These are phyloP conservation scores for Blastobotrys apis DNA, from an alignment of 1,139 yeast genomes.

Conservation along the genomic window DNA sequence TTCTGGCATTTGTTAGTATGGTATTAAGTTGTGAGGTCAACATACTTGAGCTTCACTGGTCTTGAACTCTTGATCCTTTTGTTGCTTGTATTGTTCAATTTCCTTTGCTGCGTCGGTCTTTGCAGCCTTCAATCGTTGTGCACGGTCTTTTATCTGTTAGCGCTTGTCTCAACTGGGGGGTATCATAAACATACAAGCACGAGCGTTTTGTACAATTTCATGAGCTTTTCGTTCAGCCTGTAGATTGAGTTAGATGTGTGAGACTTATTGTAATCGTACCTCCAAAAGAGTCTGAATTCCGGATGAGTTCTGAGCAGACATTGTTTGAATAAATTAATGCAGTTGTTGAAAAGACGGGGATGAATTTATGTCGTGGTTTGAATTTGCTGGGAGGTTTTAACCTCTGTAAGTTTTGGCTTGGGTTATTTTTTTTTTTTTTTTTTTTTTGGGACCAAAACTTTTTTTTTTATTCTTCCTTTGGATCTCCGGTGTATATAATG, in stretches of 20 bases:
- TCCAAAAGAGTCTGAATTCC: slow-evolving; percentile 44
- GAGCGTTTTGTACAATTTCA: slow-evolving; percentile 86
- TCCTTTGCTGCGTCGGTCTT: slow-evolving; percentile 89
- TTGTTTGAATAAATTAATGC: background rate
- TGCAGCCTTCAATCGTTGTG: slow-evolving; percentile 87
- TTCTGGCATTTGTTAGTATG: slow-evolving; percentile 36
- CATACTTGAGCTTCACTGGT: slow-evolving; percentile 48
- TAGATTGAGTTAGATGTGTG: slow-evolving; percentile 1
- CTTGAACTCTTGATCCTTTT: slow-evolving; percentile 79
- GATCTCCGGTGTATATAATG: too few relatives aligned
- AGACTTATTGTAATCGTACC: slow-evolving; percentile 19
- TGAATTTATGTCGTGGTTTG: background rate
- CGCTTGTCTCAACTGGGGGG: background rate
- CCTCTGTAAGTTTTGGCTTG: background rate
- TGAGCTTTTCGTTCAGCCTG: slow-evolving; percentile 96
- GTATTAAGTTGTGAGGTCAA: background rate
- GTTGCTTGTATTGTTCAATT: slow-evolving; percentile 77
- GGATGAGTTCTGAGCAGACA: slow-evolving; percentile 41
- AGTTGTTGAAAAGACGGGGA: slow-evolving; percentile 4
- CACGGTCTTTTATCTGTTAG: slow-evolving; percentile 47
- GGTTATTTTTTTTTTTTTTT: background rate
- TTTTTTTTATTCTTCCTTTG: background rate
- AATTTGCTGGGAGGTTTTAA: background rate
- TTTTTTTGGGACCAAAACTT: slow-evolving; percentile 1
- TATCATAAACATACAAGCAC: slow-evolving; percentile 48